A percentile compares a stretch with the other conserved stretches of the same genome.
phyloP scores from a whole-genome alignment of 169 alveolate species.

The Perkinsus chesapeaki region DNA sequence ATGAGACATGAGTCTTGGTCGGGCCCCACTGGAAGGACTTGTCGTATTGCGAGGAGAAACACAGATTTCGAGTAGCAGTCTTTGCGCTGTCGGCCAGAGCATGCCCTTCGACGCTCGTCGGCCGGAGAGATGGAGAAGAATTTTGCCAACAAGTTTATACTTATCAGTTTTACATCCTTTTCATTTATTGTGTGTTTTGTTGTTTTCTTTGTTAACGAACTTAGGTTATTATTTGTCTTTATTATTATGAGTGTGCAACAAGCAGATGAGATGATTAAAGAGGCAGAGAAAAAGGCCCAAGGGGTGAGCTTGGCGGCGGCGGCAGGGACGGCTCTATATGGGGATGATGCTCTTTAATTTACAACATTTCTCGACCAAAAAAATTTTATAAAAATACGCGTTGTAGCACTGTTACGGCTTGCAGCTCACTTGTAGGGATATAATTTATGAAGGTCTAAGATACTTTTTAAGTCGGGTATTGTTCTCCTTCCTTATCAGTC shows the following conservation, averaged over 20 bases:
- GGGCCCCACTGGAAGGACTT: not conserved
- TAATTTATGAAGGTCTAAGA: no score
- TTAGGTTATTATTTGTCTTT: not conserved
- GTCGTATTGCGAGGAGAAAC: not conserved
- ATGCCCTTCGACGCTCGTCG: not conserved
- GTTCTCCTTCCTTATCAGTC: not conserved
- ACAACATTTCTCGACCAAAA: no score
- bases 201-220: not conserved
- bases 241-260: not conserved
- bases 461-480: no score
- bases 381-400: no score
- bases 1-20: not conserved
- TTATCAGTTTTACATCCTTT: no score
- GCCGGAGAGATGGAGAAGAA: no score
- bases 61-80: not conserved
- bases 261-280: not conserved
- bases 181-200: not conserved
- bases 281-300: not conserved
- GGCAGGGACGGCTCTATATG: no score
- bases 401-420: no score
- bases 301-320: no score
- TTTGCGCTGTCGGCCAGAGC: not conserved
- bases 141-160: no score
- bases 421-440: not conserved
- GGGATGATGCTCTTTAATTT: no score